phyloP scores from a whole-genome alignment of 2,329 filamentous ascomycete species.

The Trichoderma koningii region DNA sequence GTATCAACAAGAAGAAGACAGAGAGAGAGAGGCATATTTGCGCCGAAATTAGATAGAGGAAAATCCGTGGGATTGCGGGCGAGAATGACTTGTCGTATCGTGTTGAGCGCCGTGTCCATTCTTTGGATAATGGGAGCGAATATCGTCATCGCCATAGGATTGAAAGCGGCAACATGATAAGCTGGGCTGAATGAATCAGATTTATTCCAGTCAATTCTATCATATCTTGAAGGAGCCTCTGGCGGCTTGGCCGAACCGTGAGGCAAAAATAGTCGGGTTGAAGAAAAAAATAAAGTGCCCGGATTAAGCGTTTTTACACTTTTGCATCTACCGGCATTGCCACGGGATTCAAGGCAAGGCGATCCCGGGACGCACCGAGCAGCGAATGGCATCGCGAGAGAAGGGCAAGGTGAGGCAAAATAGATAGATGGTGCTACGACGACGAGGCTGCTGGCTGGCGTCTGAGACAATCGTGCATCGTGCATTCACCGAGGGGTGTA shows the following conservation, averaged over 20 bases:
- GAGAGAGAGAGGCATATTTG: no score
- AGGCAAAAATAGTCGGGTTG: not conserved
- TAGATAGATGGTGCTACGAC: not conserved
- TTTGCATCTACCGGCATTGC: slow-evolving; percentile 26
- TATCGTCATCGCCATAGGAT: no score
- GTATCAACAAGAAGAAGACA: no score
- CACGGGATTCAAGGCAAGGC: slow-evolving; percentile 14
- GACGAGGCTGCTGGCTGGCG: not conserved
- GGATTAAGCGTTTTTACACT: slow-evolving; percentile 11
- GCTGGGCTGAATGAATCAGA: no score
- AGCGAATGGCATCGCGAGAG: slow-evolving; percentile 18
- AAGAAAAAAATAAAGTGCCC: not conserved
- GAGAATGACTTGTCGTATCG: no score
- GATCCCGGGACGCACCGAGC: slow-evolving; percentile 25
- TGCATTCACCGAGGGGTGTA: not conserved
- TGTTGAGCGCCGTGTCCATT: no score
- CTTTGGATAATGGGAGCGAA: not conserved
- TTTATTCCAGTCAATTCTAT: not conserved
- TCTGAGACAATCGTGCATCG: not conserved
- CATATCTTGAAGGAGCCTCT: not conserved
- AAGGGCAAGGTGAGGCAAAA: not conserved
- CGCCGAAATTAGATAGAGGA: no score
- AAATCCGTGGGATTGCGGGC: no score
- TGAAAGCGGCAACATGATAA: no score
- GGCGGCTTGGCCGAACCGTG: not conserved